phyloP scores from a whole-genome alignment of 805 yeast species.

The Candida nanaspora region DNA sequence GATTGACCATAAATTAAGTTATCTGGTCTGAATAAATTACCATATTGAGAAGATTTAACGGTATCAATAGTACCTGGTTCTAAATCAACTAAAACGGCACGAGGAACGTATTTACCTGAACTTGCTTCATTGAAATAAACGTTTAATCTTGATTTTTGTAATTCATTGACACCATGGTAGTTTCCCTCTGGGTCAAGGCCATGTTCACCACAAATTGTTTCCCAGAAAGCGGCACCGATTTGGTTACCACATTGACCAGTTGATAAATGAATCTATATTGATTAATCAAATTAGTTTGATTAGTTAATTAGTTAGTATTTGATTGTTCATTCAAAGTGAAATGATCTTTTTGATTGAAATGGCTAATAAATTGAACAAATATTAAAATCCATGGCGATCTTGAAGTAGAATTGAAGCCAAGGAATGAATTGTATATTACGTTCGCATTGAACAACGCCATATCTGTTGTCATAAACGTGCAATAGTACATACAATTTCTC shows the following conservation, averaged over 20 bases:
- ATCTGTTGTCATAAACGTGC: background rate
- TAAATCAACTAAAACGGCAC: constrained; percentile 86
- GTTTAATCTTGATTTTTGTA: constrained; percentile 48
- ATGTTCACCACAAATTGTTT: constrained; percentile 84
- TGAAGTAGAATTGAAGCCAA: too few species aligned
- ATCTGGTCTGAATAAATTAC: constrained; percentile 87
- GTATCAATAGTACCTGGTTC: constrained; percentile 93
- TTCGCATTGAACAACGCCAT: too few species aligned
- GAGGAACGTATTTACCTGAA: constrained; percentile 85
- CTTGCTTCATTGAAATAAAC: constrained; percentile 87
- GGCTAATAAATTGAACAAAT: too few species aligned
- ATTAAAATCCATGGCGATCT: too few species aligned
- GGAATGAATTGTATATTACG: too few species aligned
- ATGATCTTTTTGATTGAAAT: too few species aligned
- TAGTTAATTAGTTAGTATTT: background rate
- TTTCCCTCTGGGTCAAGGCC: constrained; percentile 72
- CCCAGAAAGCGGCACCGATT: constrained; percentile 94
- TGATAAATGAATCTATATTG: constrained; percentile 81
- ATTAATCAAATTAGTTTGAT: background rate
- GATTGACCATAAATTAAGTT: constrained; percentile 84
- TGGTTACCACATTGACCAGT: constrained; percentile 99
- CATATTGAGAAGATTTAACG: constrained; percentile 73
- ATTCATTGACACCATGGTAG: constrained; percentile 53
- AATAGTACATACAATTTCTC: constrained; percentile 27
- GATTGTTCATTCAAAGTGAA: background rate